phyloP scores from a whole-genome alignment of 495 filamentous ascomycete genomes.

The Penicillium pulvis region DNA sequence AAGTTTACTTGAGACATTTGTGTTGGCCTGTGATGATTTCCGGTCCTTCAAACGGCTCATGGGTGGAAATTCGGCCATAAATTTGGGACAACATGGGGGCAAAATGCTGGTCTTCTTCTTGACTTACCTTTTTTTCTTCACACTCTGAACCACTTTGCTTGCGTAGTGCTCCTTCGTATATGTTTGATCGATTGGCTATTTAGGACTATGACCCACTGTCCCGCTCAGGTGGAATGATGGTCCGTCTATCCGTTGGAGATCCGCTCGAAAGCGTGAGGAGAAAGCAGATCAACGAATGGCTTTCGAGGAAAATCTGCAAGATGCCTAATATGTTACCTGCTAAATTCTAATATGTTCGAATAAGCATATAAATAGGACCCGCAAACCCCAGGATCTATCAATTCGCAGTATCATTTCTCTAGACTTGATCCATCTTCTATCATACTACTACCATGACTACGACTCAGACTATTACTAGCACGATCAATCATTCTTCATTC shows the following conservation, averaged over 20 bases:
- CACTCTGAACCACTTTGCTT: too few species aligned
- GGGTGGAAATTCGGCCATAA: too few species aligned
- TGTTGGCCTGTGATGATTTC: too few species aligned
- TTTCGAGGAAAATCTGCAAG: neutral
- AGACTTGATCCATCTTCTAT: neutral
- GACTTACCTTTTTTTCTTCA: too few species aligned
- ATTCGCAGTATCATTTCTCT: neutral
- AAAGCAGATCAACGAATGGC: neutral
- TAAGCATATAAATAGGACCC: neutral
- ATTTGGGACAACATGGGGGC: too few species aligned
- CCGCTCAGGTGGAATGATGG: conserved; percentile 7
- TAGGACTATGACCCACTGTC: neutral
- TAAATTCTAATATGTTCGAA: neutral
- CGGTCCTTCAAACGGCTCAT: too few species aligned
- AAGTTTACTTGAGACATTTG: too few species aligned
- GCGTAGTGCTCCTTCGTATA: too few species aligned
- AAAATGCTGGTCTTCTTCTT: too few species aligned
- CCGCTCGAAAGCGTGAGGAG: neutral
- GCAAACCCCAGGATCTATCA: neutral
- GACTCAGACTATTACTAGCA: neutral
- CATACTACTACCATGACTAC: neutral
- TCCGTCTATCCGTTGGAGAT: conserved; percentile 14
- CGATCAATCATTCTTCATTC: neutral
- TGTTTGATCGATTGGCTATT: too few species aligned
- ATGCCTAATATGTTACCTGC: neutral